Percentiles rank a stretch among this genome's conserved stretches.
These are phyloP conservation scores for Pseudovirgaria hyperparasitica DNA, from an alignment of 2,329 filamentous ascomycete genomes.

Conservation along the genomic window DNA sequence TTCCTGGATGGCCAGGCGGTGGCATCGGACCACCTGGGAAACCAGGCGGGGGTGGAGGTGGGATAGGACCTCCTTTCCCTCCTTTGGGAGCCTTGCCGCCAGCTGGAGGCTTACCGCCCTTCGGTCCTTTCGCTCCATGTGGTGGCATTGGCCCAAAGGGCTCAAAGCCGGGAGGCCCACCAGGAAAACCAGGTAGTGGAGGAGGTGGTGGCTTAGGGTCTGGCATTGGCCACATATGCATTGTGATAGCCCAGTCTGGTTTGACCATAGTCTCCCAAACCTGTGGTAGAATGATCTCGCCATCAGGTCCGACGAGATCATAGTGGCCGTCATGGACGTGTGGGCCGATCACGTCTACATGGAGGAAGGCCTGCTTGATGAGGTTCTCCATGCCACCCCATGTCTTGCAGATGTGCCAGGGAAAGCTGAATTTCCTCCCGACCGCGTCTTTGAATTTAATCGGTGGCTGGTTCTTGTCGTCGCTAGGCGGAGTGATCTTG, in stretches of 20 bases:
- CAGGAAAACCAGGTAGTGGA: slow-evolving; percentile 7
- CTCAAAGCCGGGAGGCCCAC: slow-evolving; percentile 6
- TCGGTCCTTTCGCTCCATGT: slow-evolving; percentile 4
- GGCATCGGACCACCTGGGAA: slow-evolving; percentile 5
- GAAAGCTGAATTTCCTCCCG: slow-evolving; percentile 84
- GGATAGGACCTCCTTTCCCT: slow-evolving; percentile 7
- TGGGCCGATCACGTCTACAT: slow-evolving; percentile 32
- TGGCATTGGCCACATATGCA: slow-evolving; percentile 37
- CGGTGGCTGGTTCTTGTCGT: slow-evolving; percentile 52
- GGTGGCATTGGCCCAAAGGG: slow-evolving; percentile 8
- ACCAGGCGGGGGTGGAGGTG: slow-evolving; percentile 3
- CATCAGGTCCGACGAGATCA: slow-evolving; percentile 34
- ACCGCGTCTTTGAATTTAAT: slow-evolving; percentile 89
- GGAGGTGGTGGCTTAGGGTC: slow-evolving; percentile 13
- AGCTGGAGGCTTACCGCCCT: not conserved
- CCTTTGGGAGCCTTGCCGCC: slow-evolving; percentile 5
- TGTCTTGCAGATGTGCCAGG: slow-evolving; percentile 70
- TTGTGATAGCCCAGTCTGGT: slow-evolving; percentile 35
- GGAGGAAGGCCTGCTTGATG: slow-evolving; percentile 36
- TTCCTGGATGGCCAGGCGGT: slow-evolving; percentile 4
- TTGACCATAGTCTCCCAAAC: slow-evolving; percentile 36
- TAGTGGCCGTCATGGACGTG: slow-evolving; percentile 35
- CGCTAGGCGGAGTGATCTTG: slow-evolving; percentile 31
- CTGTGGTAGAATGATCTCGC: slow-evolving; percentile 36
- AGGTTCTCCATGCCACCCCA: slow-evolving; percentile 48